These are phyloP conservation scores for Curvularia eragrostidis DNA, from an alignment of 2,329 filamentous ascomycete genomes.

Conservation along the genomic window DNA sequence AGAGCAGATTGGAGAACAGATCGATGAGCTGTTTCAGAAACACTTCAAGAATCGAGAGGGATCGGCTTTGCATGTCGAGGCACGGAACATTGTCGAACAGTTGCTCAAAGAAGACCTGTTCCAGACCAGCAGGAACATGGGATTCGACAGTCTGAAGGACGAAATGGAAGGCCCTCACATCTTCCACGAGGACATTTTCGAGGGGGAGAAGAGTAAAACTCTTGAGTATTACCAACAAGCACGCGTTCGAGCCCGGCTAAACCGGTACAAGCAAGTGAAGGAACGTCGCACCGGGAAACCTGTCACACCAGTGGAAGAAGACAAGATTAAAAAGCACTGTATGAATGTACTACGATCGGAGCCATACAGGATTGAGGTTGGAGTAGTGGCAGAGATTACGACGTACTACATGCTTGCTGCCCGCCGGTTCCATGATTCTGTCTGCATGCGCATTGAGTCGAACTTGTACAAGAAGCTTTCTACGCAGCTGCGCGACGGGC, in stretches of 20 bases:
- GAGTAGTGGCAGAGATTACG: constrained; percentile 67
- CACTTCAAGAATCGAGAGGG: constrained; percentile 38
- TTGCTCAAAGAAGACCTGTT: constrained; percentile 24
- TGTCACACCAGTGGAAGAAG: constrained; percentile 31
- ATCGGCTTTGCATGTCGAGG: constrained; percentile 40
- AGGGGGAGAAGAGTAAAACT: constrained; percentile 23
- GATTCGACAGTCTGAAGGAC: constrained; percentile 35
- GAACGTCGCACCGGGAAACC: constrained; percentile 24
- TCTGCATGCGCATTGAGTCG: constrained; percentile 50
- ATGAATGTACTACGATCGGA: constrained; percentile 59
- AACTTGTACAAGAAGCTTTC: constrained; percentile 44
- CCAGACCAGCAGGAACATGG: constrained; percentile 31
- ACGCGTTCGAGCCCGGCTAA: constrained; percentile 36
- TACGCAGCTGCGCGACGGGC: constrained; percentile 30
- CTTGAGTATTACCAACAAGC: constrained; percentile 31
- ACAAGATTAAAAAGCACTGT: constrained; percentile 29
- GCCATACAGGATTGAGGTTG: constrained; percentile 65
- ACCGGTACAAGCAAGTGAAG: constrained; percentile 35
- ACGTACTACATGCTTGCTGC: constrained; percentile 74
- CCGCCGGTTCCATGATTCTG: constrained; percentile 66
- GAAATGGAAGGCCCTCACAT: constrained; percentile 50
- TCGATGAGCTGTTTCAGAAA: constrained; percentile 37
- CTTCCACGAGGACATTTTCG: constrained; percentile 31
- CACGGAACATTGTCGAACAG: constrained; percentile 30
- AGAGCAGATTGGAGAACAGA: constrained; percentile 6